phyloP scores from a whole-genome alignment of 2,329 filamentous ascomycete species.

The Fusarium papillatum region DNA sequence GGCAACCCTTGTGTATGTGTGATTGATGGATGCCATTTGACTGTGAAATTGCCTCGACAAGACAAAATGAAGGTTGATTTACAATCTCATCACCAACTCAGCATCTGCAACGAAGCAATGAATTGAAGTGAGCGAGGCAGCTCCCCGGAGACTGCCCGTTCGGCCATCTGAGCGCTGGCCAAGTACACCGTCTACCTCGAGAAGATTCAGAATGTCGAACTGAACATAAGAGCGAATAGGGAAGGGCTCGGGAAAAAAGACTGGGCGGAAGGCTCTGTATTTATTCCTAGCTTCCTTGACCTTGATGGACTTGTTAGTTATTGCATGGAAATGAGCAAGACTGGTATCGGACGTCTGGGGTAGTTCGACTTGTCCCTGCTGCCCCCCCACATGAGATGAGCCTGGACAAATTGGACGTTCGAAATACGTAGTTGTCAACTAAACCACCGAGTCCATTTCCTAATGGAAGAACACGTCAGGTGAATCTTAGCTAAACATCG shows the following conservation, averaged over 20 bases:
- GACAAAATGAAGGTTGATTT: background rate
- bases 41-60: background rate
- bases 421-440: background rate
- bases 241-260: background rate
- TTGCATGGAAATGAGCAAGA: background rate
- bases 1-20: background rate
- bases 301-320: background rate
- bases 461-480: background rate
- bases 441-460: background rate
- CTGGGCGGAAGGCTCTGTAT: background rate
- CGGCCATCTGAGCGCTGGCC: slow-evolving; percentile 18
- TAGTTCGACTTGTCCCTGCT: background rate
- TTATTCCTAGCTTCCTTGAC: background rate
- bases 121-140: background rate
- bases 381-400: background rate
- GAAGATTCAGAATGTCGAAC: slow-evolving; percentile 24
- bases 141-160: slow-evolving; percentile 23
- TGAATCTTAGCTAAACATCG: background rate
- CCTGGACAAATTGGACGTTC: background rate
- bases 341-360: background rate
- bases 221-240: slow-evolving; percentile 14
- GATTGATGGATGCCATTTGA: background rate
- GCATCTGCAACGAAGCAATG: no score
- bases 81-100: background rate
- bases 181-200: slow-evolving; percentile 26